Evolutionary conservation across 768 basidiomycete species (phyloP), one percentile per base, ranked within the genome.

Genomic region (Leucosporidium scottii): DNA sequence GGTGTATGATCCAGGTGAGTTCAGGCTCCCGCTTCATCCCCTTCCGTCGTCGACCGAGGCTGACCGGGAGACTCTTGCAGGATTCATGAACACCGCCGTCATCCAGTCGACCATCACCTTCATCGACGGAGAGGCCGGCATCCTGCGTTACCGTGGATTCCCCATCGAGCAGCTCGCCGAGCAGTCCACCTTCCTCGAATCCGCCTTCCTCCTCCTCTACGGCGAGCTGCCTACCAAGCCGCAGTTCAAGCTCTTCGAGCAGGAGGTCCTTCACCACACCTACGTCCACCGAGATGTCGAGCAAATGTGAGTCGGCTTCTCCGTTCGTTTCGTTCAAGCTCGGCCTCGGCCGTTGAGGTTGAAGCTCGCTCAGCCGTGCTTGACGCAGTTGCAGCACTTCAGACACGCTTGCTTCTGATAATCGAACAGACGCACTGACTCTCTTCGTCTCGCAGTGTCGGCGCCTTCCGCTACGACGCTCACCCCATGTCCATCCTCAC

Each of bases 401-500:
- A 36, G 34, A 36, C 12, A 12, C n/a, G n/a, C n/a, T n/a, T n/a
- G n/a, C n/a, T n/a, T n/a, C n/a, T n/a, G n/a, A n/a, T n/a, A n/a
- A n/a, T n/a, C n/a, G n/a, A n/a, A n/a, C n/a, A n/a, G n/a, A n/a
- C n/a, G 34, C 5, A 8, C 59, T 28, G 23, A 59, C 59, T 17
- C 36, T 10, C 50, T 51, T 50, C 49, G 2, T 3, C 59, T 25
- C 36, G 3, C 59, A 48, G 36, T 48, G 59, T n/a, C 58, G 64
- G 64, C 47, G 83, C 86, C 31, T 88, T 88, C 65, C 89, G 90
- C 59, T 91, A 91, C 76, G 91, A 93, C 69, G 88, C 91, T 1
- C 91, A 93, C 74, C 91, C 91, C 0, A 93, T 92, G 91, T 50
- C 89, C 25, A 92, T 93, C 70, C 82, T 92, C 55, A 90, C 87